Percentiles rank a stretch among this genome's conserved stretches.
Conservation (phyloP, 129 eudicot genomes). For the Dittrichia graveolens region DNA sequence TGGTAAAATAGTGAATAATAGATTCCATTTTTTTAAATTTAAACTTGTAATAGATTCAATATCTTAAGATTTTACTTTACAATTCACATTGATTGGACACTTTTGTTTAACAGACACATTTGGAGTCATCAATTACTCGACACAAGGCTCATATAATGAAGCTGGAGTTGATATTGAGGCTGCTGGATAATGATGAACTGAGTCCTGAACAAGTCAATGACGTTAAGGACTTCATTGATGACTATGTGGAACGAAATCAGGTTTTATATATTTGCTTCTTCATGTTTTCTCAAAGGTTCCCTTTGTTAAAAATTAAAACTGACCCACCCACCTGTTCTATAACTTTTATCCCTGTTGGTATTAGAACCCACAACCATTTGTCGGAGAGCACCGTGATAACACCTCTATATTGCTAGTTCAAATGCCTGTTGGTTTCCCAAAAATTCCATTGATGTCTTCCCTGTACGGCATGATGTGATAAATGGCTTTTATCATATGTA, state of each 20-base stretch:
- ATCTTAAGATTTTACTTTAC: background rate
- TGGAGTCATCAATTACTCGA: slow-evolving; percentile 90
- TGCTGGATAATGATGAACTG: slow-evolving; percentile 92
- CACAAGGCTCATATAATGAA: slow-evolving; percentile 99
- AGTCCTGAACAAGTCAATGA: slow-evolving; percentile 99
- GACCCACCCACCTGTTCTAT: no score
- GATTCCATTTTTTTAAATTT: background rate
- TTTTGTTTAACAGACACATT: slow-evolving; percentile 63
- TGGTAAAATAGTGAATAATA: slow-evolving; percentile 50
- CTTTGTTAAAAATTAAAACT: background rate
- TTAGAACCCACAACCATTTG: no score
- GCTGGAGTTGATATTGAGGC: slow-evolving; percentile 90
- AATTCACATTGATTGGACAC: background rate
- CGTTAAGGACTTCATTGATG: slow-evolving; percentile 94
- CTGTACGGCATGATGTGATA: no score
- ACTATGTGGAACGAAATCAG: slow-evolving; percentile 99
- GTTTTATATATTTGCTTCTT: slow-evolving; percentile 31
- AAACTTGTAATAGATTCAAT: background rate
- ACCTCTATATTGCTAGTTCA: no score
- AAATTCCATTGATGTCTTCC: no score
- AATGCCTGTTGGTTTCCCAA: no score
- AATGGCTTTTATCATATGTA: no score
- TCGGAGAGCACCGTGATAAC: no score
- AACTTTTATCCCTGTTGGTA: no score
- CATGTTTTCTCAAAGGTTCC: background rate